Evolutionary conservation across 352 stramenopile genomes (phyloP).

Genomic region (Pythium guiyangense): DNA sequence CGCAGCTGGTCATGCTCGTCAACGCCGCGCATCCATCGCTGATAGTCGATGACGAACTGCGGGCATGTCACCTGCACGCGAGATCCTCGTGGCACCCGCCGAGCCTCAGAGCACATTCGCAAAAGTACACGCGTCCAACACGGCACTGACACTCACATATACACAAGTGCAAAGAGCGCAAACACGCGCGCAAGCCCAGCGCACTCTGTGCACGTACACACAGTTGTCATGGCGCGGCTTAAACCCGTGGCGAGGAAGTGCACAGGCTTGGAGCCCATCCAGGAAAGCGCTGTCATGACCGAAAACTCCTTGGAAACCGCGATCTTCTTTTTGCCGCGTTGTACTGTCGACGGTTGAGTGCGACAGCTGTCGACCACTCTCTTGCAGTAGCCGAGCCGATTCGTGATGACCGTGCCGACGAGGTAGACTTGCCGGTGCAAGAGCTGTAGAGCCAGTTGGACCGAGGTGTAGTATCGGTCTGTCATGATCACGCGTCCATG

Average conservation of each 20-base stretch:
- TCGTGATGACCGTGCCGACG: neutral
- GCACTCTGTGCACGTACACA: too few species aligned
- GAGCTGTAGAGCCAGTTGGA: neutral
- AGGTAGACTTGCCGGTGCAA: neutral
- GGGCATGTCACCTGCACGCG: too few species aligned
- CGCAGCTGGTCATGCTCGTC: slow-evolving; percentile 2
- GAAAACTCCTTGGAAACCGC: neutral
- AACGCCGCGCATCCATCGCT: neutral
- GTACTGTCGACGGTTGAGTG: neutral
- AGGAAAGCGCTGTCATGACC: neutral
- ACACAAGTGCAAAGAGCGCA: too few species aligned
- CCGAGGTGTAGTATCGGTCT: too few species aligned
- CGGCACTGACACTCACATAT: too few species aligned
- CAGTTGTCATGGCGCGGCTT: too few species aligned
- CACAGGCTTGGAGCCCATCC: neutral
- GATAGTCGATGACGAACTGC: slow-evolving; percentile 1
- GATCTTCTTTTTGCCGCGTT: neutral
- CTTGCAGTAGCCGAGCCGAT: neutral
- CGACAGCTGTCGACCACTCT: neutral
- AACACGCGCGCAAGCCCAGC: too few species aligned
- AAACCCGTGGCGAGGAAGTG: neutral
- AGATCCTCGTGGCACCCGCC: too few species aligned
- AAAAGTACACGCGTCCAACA: too few species aligned
- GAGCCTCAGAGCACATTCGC: too few species aligned
- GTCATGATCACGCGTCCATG: neutral